Evolutionary conservation across 352 stramenopile species (phyloP), one percentile per base, ranked within the genome.

Genomic region (Halophytophthora batemanensis): DNA sequence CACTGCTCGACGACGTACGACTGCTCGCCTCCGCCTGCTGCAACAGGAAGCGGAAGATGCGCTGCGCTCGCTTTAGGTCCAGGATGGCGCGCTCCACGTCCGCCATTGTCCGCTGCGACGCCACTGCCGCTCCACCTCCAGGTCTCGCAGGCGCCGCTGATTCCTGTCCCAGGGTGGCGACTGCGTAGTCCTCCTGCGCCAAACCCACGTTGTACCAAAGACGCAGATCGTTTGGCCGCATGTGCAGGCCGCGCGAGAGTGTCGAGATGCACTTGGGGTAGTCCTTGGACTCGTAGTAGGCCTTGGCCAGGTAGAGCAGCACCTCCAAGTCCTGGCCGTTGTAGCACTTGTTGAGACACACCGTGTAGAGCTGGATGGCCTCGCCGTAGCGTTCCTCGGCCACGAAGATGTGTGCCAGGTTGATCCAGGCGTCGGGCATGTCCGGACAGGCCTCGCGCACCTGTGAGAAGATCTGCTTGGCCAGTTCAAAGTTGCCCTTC

Each of bases 321-420:
- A 90, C 73, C 57, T 91, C 77, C 2, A 94, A 56, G 46, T 95
- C 85, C 37, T 94, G 83, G 25, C 85, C 85, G 17, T 94, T 82
- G 66, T 94, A 95, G 50, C 89, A 95, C 67, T 96, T 96, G 53
- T 56, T 89, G 34, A 95, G 67, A 54, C 81, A 95, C 49, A 96
- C 95, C 34, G 95, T 94, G 62, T 98, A 98, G 47, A 98, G 85
- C 68, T 98, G 92, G 41, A 98, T 91, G 19, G 94, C 94, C 62
- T 98, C 95, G 22, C 91, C 82, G 61, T 98, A 97, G 29, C 96
- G 95, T 61, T 98, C 96, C 70, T 98, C 93, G 0, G 94, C 94
- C 8, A 99, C 80, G 57, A 98, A 98, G 59, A 98, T 96, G 60
- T 99, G 96, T 13, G 92, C 96, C 6, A 99, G 78, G 69, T 99